Evolutionary conservation across 2,329 filamentous ascomycete species (phyloP), one percentile per base, ranked within the genome.

Genomic region (Ophiostoma novo-ulmi): DNA sequence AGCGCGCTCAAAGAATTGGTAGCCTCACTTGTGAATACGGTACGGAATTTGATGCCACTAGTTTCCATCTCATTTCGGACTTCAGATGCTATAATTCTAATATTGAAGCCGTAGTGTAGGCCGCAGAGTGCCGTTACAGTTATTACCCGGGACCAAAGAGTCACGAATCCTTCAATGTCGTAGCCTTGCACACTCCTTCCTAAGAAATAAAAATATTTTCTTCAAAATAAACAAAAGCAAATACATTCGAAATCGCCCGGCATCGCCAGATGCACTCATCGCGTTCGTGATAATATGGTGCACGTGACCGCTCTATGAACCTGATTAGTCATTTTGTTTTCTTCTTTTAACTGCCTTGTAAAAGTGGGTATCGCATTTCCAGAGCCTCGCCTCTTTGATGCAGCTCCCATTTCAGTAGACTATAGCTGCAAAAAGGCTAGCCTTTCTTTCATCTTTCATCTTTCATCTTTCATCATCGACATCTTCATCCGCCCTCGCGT

Each of bases 381-480:
- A 14, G 22, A 63, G 58, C 58, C 58, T 63, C 6, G 58, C 35
- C 58, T 61, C 55, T 61, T 52, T 55, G 52, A 13, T 35, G 5
- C n/a, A 63, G 26, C 22, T 63, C 22, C 58, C 58, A 35, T 63
- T 35, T 35, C 58, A 17, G 22, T 10, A 17, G 26, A 2, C 26
- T 1, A 63, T 26, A 36, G 58, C 52, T 58, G 52, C 52, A 58
- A 58, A 58, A 58, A 58, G 52, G n/a, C 52, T 58, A 31, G 52
- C n/a, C 20, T 58, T 26, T 31, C 31, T 31, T 31, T 31, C 31
- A 31, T 31, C 52, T 20, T 36, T 36, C 58, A 63, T 35, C 58
- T 31, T 31, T 31, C 31, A 31, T 31, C 52, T 20, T 36, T 36
- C 58, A 63, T 35, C 58, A 20, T 63, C 26, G 11, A 22, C 52